Base-by-base conservation (phyloP, 352 stramenopile species). In the Globisporangium irregulare region DNA sequence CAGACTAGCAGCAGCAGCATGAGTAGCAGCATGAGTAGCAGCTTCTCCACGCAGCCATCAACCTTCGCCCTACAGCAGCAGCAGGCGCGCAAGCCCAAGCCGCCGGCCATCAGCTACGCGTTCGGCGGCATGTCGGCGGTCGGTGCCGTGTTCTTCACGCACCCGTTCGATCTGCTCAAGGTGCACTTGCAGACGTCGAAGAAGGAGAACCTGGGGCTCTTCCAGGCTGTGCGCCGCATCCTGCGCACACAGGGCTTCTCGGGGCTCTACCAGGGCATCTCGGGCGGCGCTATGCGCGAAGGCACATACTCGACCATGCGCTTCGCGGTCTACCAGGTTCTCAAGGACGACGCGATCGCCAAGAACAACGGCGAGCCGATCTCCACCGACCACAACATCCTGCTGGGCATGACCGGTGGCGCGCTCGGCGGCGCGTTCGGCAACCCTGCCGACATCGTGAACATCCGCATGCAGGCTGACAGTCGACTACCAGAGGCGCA, bases 391-490 rank as follows among this genome's bases (percentile, higher is more conserved):
- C 80, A 94, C 64, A 94, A 94, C 66, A 73, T 93, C 8, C 41
- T 82, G 22, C 73, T 94, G 24, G 86, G 84, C 18, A 90, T 94
- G 77, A 70, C 75, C 0, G 86, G 86, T 27, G 86, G 86, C 43
- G 82, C 88, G 4, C 57, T 94, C 20, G 86, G 86, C 59, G 86
- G 84, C 9, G 77, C 80, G 2, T 73, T 91, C 5, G 86, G 86
- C 14, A 93, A 94, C 50, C 86, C 84, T 0, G 86, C 86, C 14
- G 86, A 93, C 50, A 92, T 94, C 43, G 86, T 93, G 55, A 94
- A 93, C 72, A 89, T 93, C 66, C 86, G 86, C 64, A 93, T 94
- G 84, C 86, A 93, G 67, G 86, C 86, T 5, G 86, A 94, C 70
- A 89, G 78, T 56, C 76, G 84, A 0, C 51, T 94, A 66, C 82